Percentiles rank a stretch among this genome's conserved stretches.
phyloP scores from a whole-genome alignment of 805 yeast genomes.

The Isabelozyma gotoi region DNA sequence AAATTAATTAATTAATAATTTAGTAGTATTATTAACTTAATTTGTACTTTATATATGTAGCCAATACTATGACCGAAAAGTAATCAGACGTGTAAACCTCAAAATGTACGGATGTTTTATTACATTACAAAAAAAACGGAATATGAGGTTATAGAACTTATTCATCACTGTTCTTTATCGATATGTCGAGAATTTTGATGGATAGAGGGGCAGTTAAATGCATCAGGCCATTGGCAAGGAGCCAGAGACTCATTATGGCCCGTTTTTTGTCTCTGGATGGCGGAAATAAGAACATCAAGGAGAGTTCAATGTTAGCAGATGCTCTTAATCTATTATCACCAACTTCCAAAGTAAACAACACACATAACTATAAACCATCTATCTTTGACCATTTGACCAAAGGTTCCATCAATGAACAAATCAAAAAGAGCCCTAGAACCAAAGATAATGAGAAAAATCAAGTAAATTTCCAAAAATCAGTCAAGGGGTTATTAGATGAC shows the following conservation, averaged over 20 bases:
- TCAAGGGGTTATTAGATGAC: constrained; percentile 22
- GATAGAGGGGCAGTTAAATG: neutral
- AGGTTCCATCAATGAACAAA: constrained; percentile 33
- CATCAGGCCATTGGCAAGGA: neutral
- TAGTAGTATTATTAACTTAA: too few species aligned
- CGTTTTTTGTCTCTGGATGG: neutral
- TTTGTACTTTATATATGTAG: too few species aligned
- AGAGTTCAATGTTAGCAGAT: constrained; percentile 28
- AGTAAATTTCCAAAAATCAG: constrained; percentile 7
- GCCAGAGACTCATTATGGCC: neutral
- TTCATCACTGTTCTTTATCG: neutral
- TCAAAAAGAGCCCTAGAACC: constrained; percentile 4
- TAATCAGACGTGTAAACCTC: neutral
- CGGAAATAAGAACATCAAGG: constrained; percentile 6
- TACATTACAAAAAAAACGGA: neutral
- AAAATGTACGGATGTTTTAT: neutral
- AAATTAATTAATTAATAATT: too few species aligned
- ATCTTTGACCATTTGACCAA: constrained; percentile 28
- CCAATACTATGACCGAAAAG: neutral
- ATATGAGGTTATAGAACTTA: neutral
- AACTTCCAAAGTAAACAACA: constrained; percentile 5
- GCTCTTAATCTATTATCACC: constrained; percentile 37
- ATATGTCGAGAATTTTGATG: neutral
- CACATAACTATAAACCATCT: constrained; percentile 29
- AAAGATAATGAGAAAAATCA: neutral